These are phyloP conservation scores for Candida vartiovaarae DNA, from an alignment of 805 yeast genomes.

Conservation along the genomic window DNA sequence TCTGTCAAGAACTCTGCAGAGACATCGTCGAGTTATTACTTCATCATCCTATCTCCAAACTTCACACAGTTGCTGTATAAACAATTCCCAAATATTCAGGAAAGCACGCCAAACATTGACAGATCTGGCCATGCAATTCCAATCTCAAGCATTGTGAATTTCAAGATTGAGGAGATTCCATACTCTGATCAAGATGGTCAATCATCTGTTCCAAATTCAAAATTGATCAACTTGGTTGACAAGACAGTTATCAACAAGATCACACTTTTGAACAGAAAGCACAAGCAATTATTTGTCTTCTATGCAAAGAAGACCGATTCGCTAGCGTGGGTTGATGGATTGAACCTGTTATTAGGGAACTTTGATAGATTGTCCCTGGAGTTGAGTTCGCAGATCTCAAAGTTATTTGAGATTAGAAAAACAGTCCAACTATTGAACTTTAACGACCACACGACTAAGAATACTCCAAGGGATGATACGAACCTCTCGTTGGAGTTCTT, in stretches of 20 bases:
- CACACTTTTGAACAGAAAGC: slow-evolving; percentile 36
- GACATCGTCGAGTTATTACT: slow-evolving; percentile 37
- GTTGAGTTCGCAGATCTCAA: slow-evolving; percentile 36
- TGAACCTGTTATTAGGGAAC: slow-evolving; percentile 42
- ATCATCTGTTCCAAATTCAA: slow-evolving; percentile 28
- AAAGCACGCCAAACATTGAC: slow-evolving; percentile 49
- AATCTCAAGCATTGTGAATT: slow-evolving; percentile 41
- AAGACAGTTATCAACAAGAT: slow-evolving; percentile 53
- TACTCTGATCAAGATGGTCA: slow-evolving; percentile 38
- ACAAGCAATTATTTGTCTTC: slow-evolving; percentile 44
- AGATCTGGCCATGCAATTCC: slow-evolving; percentile 48
- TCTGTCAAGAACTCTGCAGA: slow-evolving; percentile 16
- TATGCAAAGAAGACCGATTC: slow-evolving; percentile 65
- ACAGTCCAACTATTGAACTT: slow-evolving; percentile 39
- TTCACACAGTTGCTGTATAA: slow-evolving; percentile 53
- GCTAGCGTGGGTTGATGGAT: slow-evolving; percentile 74
- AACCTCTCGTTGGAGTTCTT: slow-evolving; percentile 8
- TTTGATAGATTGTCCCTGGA: slow-evolving; percentile 32
- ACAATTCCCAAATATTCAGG: slow-evolving; percentile 43
- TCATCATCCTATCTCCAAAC: slow-evolving; percentile 60
- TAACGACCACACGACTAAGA: slow-evolving; percentile 6
- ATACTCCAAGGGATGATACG: not conserved
- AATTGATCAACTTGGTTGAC: slow-evolving; percentile 49
- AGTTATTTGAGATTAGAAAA: slow-evolving; percentile 38
- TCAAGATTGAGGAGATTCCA: slow-evolving; percentile 44